Evolutionary conservation across 805 yeast genomes (phyloP), one percentile per base, ranked within the genome.

Genomic region (Yueomyces sp.): DNA sequence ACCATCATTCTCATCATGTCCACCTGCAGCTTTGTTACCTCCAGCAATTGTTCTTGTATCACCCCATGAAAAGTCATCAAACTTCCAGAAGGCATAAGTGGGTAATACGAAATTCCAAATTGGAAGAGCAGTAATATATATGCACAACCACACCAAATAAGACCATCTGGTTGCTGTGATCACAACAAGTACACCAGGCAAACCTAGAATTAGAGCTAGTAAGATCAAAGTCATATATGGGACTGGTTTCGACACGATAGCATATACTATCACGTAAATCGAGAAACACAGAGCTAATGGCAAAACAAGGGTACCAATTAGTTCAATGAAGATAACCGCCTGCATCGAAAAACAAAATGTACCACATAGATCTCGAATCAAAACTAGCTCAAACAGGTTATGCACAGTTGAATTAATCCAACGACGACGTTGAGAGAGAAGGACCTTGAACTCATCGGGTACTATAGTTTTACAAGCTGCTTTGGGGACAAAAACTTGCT

Each of bases 381-480:
- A 65, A 3, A 81, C 84, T 55, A 87, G 74, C 62, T 87, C 96
- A 78, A 88, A 74, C 62, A 87, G 73, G 57, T 87, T 87, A 63
- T 87, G 96, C 36, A 87, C 88, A 0, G 96, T 88, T 4, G 96
- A 87, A 62, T 87, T 87, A 53, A 87, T 87, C 96, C 96, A 87
- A 60, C 96, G 83, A 67, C 96, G 85, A 61, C 96, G 81, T 61
- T 87, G 96, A 1, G 95, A 87, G 40, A 87, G 68, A 49, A 87
- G 68, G 40, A 87, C 92, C 49, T 65, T 72, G 60, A 87, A 87
- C 41, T 72, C 71, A 53, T 80, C 82, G 0, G 96, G 96, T n/a
- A 81, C 96, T 47, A 85, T 65, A 0, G 96, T 87, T 56, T 85
- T 85, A 67, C 96, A 87, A 3, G 84, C 90, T 4, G 96, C 96